Evolutionary conservation across 2,329 filamentous ascomycete genomes (phyloP), one percentile per base, ranked within the genome.

Genomic region (Orbilia oligospora): DNA sequence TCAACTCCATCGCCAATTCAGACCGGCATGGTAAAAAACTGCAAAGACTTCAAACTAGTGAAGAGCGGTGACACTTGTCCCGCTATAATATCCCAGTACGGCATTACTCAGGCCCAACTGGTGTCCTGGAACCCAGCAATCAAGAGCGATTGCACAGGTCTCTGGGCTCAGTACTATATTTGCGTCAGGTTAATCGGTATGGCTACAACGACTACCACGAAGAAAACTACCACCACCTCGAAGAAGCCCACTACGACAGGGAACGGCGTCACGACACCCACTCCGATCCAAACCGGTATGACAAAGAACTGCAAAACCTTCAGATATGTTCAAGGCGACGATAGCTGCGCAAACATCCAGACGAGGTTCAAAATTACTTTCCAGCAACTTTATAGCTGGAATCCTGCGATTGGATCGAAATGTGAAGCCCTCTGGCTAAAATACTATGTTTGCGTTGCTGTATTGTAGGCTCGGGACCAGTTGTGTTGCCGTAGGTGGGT

Each of bases 361-460:
- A 49, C 51, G 2, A 24, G 41, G 24, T 51, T 61, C 48, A 49
- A 49, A 10, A 49, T 49, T 3, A 49, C 46, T 2, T 18, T 30
- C 24, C 41, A 55, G 3, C 64, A 58, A 2, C n/a, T 24, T 1
- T 24, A 18, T 4, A 72, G 38, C 10, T 72, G 69, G 64, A 55
- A 68, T 16, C 64, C 64, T n/a, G 64, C 64, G 1, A 30, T 68
- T 3, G 38, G 38, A 3, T 18, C 22, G 12, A 48, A 68, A 5
- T 55, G 64, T n/a, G 24, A 22, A 12, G 18, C 44, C 12, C 46
- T 68, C 9, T 33, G 20, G 41, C 18, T 48, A 1, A 55, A 44
- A 24, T 61, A 49, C 16, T 71, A 66, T 44, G 44, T 66, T 14
- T 71, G 68, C 18, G 68, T 71, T 24, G 38, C 46, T 9, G 46